phyloP scores from a whole-genome alignment of 2,329 filamentous ascomycete species.

The Chalara sp. region DNA sequence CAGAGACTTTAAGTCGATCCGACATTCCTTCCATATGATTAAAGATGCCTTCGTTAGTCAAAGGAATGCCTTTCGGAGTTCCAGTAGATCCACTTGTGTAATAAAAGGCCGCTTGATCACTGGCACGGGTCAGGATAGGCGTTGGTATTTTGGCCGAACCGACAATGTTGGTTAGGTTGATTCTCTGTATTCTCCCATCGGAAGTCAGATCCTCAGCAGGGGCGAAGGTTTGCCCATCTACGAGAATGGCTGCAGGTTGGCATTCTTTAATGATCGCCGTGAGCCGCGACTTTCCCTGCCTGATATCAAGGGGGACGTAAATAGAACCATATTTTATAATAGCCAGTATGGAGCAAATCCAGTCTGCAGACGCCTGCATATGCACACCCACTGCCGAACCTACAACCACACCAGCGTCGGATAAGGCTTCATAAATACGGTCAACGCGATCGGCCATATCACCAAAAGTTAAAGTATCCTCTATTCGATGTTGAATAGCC shows the following conservation, averaged over 20 bases:
- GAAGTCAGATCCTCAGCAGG: not conserved
- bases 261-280: slow-evolving; percentile 23
- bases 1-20: slow-evolving; percentile 5
- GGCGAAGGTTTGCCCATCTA: slow-evolving; percentile 17
- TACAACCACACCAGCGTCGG: not conserved
- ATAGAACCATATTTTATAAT: slow-evolving; percentile 25
- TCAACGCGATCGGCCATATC: slow-evolving; percentile 1
- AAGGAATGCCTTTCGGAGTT: slow-evolving; percentile 35
- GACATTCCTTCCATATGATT: slow-evolving; percentile 19
- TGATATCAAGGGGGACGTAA: slow-evolving; percentile 29
- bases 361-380: slow-evolving; percentile 14
- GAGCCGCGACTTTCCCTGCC: slow-evolving; percentile 20
- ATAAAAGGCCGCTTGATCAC: slow-evolving; percentile 24
- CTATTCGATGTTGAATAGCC: not conserved
- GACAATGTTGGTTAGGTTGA: slow-evolving; percentile 2
- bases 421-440: not conserved
- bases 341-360: slow-evolving; percentile 27
- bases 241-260: slow-evolving; percentile 25
- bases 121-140: slow-evolving; percentile 19
- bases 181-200: not conserved
- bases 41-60: slow-evolving; percentile 20
- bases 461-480: not conserved
- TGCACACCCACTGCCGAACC: slow-evolving; percentile 3
- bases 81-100: slow-evolving; percentile 20
- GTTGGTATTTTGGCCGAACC: slow-evolving; percentile 1